Base-by-base conservation (phyloP, 306 rosid genomes). In the Ochetophila trinervis region DNA sequence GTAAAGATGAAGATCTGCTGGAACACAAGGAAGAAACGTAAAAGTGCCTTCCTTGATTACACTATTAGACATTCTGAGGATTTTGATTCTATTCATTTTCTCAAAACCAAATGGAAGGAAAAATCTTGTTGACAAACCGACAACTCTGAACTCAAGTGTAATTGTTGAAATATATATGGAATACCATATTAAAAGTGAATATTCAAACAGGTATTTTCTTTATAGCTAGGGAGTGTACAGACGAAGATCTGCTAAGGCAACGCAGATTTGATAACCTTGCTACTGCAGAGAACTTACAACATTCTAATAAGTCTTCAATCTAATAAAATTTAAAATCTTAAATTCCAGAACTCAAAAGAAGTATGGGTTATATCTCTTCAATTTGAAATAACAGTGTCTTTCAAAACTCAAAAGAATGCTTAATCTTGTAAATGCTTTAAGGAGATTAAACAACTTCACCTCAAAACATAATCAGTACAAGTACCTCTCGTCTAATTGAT, bases 401-500 rank as follows among this genome's bases (percentile, higher is more conserved):
- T 36, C 36, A 27, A 27, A n/a, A n/a, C n/a, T n/a, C n/a, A n/a
- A 36, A 63, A 68, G 65, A 45, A 32, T 9, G 45, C 45, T 53
- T 45, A 62, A 36, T 48, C 56, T 65, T 27, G 36, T 44, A 57
- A 44, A 49, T 16, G 4, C 6, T 32, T 15, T 17, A 19, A n/a
- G 34, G 61, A 19, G 19, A 69, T 72, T 56, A 51, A 62, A 19
- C 24, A 27, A 48, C 49, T 49, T 14, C 57, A 42, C 47, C 42
- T 30, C 24, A 69, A 65, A 63, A 58, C 60, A 78, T 44, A 71
- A 68, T 71, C 37, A 30, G 24, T 42, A 60, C 21, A 74, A 81
- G n/a, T 79, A 83, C 98, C 94, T 93, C 91, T 70, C 98, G 81
- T 76, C 98, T 84, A 72, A 93, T 74, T 67, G 97, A 93, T 59